Evolutionary conservation across 2,329 filamentous ascomycete genomes (phyloP), one percentile per base, ranked within the genome.

Genomic region (Penicillium occitanis): DNA sequence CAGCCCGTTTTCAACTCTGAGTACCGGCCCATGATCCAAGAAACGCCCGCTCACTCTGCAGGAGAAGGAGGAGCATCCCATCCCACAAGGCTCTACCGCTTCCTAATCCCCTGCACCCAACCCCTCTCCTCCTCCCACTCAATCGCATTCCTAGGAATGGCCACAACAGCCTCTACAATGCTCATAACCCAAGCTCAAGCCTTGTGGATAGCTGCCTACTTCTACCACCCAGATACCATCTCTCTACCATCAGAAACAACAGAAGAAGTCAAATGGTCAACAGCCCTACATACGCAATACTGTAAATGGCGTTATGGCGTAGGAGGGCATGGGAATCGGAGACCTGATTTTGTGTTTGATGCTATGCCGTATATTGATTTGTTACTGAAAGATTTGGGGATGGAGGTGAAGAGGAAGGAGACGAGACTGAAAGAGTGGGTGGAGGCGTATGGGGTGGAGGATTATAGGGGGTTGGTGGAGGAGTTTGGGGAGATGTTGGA

Each of bases 271-370:
- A 8, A 57, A 17, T 80, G 79, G 71, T 84, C 90, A 70, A 86
- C 88, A 0, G 83, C 88, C 28, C 78, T 92, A 57, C 83, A 90
- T 72, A 87, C 84, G 22, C 86, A 90, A 44, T 94, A 90, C 73
- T 88, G 89, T 4, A 87, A 84, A 69, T 89, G 88, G 85, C 83
- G 91, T 30, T 91, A 90, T 71, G 77, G 75, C 0, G 75, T 69
- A 0, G 90, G 90, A 0, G 88, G 87, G 71, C 46, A 63, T 44
- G 90, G 90, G 0, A 81, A 80, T 11, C 71, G 73, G 1, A 76
- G 77, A 11, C 77, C 78, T 0, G 90, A 91, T 74, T 88, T 93
- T 69, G 88, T 91, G 19, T 93, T 94, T 72, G 91, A 95, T 75
- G 85, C 85, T 0, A 74, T 94, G 63, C 90, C 90, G 3, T 95